Base-by-base conservation (phyloP, 768 basidiomycete species). In the Holtermannia corniformis region DNA sequence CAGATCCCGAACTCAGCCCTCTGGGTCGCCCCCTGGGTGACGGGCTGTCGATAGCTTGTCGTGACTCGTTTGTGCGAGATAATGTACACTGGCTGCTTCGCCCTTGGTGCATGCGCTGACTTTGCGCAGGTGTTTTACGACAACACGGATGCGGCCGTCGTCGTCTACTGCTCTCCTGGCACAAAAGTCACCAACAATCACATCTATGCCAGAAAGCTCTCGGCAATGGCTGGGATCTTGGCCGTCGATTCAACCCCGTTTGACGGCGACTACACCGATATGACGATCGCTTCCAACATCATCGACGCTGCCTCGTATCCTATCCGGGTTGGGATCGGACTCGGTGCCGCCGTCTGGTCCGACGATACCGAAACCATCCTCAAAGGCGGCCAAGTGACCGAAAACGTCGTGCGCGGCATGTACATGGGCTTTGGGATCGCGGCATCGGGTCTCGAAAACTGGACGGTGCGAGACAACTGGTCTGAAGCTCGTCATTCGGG, bases 371-470 rank as follows among this genome's bases (percentile, higher is more conserved):
- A 73, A 26, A 72, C 68, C 3, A 61, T 72, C 44, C 59, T 73
- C 21, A 64, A 55, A 25, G 74, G 73, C 23, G 75, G 74, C 5
- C 43, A 51, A 0, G 74, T 76, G 10, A 47, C 60, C n/a, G 65
- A 56, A 37, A 77, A 77, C 57, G 61, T 58, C 42, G 41, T 71
- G 24, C 54, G 70, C 28, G 75, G 75, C 1, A 57, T 65, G n/a
- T 72, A 73, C 41, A 72, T 72, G 63, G 76, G 76, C 4, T 77
- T 72, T 54, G 75, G 73, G 10, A 73, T 77, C 49, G 74, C 73
- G 3, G 69, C 71, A 12, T 68, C 72, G 2, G 73, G 74, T 3
- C 57, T 72, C 41, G 59, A 64, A 5, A 58, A 65, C 20, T 76
- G 70, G 53, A 74, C 62, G 11, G 66, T 75, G 13, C 53, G 60